Evolutionary conservation across 2,329 filamentous ascomycete genomes (phyloP).

Genomic region (Grosmannia serpens): DNA sequence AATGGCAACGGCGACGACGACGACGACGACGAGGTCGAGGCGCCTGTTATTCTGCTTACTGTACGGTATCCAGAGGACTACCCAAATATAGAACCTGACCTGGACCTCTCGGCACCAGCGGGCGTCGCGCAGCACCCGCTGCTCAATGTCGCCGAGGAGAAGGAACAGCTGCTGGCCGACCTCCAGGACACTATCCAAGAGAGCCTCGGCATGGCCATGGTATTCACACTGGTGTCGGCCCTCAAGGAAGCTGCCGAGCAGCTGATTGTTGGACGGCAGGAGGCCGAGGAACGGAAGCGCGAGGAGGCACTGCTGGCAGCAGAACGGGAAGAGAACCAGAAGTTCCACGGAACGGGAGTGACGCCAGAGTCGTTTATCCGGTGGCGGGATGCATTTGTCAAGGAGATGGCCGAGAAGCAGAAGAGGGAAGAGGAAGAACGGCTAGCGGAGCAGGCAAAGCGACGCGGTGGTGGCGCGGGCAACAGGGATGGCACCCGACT

Average conservation of each 20-base stretch:
- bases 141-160: conserved; percentile 74
- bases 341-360: conserved; percentile 86
- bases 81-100: conserved; percentile 72
- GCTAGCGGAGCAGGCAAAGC: conserved; percentile 69
- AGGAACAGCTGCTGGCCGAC: conserved; percentile 56
- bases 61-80: conserved; percentile 86
- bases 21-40: conserved; percentile 44
- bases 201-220: conserved; percentile 93
- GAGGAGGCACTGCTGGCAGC: conserved; percentile 45
- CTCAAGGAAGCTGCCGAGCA: conserved; percentile 87
- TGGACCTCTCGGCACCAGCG: conserved; percentile 66
- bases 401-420: conserved; percentile 69
- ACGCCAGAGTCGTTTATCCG: conserved; percentile 74
- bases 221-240: conserved; percentile 80
- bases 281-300: conserved; percentile 44
- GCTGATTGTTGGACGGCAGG: conserved; percentile 63
- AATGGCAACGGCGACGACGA: conserved; percentile 23
- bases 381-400: conserved; percentile 69
- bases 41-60: conserved; percentile 65
- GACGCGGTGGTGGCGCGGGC: not conserved
- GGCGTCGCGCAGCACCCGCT: conserved; percentile 53
- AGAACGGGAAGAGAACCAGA: conserved; percentile 89
- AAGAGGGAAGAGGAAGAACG: conserved; percentile 62
- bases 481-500: conserved; percentile 58
- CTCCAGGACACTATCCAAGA: conserved; percentile 73